Evolutionary conservation across 2,329 filamentous ascomycete species (phyloP), one percentile per base, ranked within the genome.

Genomic region (Venturia nashicola): DNA sequence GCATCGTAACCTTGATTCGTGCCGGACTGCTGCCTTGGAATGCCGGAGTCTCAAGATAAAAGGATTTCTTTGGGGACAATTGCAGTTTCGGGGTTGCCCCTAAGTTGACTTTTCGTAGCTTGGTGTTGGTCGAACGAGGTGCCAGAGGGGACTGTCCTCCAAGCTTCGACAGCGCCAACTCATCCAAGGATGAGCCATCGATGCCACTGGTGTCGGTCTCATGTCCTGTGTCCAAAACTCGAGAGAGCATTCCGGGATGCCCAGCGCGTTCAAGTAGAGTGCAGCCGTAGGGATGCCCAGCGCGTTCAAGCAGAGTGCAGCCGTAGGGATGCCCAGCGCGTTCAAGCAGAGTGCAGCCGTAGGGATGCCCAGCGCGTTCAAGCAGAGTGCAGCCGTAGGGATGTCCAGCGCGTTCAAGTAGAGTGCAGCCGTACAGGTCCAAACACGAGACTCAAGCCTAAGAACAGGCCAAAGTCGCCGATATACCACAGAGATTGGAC

Each of bases 1-100:
- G 71, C 11, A 81, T 78, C 1, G 79, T 81, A 63, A 81, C 78
- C 64, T 77, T 79, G 70, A 80, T 78, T 65, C 75, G 74, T 77
- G 77, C 80, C 23, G 78, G 78, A 67, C 76, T 79, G 39, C 72
- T 62, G 72, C 73, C 18, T 70, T 71, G 70, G 68, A 16, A 72
- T 68, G 20, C 75, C 75, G 67, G 63, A 34, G 57, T 75, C 75
- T 65, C 63, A 23, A 80, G 66, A 51, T 78, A 69, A 69, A 80
- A 75, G 0, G 77, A 77, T 65, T 80, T 80, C 57, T 73, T 71
- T 1, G 78, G 78, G 36, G 73, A 74, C 12, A 72, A 72, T 71
- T 67, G 54, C 71, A 62, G 11, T 44, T 61, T 43, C 64, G 67
- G 40, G 70, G 71, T 0, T 66, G 66, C 6, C 68, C 63, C 32